A percentile compares a stretch with the other conserved stretches of the same genome.
phyloP scores from a whole-genome alignment of 148 eudicot genomes.

The Silene uniflora region DNA sequence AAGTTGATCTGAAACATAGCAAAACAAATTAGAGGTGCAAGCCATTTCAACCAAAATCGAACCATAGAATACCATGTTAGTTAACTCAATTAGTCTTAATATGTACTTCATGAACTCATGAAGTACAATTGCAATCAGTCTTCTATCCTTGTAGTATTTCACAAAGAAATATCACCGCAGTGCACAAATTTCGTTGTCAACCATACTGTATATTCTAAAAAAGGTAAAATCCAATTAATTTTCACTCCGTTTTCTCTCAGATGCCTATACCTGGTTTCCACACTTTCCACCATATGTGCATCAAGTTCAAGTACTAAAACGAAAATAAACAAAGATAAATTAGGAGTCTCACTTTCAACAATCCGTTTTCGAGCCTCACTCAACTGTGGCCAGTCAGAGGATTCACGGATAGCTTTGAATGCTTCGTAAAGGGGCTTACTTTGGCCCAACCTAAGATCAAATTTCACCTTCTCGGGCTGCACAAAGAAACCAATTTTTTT shows the following conservation, averaged over 20 bases:
- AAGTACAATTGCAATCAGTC: not conserved
- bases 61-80: not conserved
- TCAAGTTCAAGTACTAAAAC: not conserved
- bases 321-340: not conserved
- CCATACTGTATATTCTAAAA: not conserved
- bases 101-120: not conserved
- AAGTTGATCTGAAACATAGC: conserved; percentile 53
- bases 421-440: conserved; percentile 92
- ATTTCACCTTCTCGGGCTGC: conserved; percentile 93
- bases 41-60: not conserved
- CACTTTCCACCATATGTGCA: not conserved
- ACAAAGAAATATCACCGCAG: not conserved
- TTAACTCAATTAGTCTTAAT: not conserved
- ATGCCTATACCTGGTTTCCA: not conserved
- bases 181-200: not conserved
- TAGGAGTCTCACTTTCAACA: conserved; percentile 66
- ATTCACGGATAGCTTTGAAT: conserved; percentile 76
- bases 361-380: conserved; percentile 83
- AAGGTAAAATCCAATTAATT: not conserved
- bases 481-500: conserved; percentile 10
- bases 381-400: conserved; percentile 63
- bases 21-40: conserved; percentile 19
- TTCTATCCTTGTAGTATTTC: no score
- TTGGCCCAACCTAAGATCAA: conserved; percentile 89
- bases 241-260: not conserved